A percentile compares a stretch with the other conserved stretches of the same genome.
Evolutionary conservation across 306 rosid genomes (phyloP).

Genomic region (Casuarina cunninghamiana): DNA sequence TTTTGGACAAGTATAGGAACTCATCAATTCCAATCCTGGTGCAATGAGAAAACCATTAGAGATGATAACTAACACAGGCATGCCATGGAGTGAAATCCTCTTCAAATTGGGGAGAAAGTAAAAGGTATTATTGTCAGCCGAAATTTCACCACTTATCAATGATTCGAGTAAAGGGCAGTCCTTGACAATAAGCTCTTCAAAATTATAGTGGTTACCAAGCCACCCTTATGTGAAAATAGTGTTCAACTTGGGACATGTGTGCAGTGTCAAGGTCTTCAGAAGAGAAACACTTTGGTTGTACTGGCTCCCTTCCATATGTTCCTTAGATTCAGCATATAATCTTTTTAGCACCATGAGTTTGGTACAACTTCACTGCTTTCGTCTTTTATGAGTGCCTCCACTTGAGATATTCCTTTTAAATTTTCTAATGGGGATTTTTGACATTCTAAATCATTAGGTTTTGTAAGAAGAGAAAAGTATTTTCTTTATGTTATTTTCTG

Average conservation of each 20-base stretch:
- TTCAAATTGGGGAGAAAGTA: constrained; percentile 14
- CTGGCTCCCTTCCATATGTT: neutral
- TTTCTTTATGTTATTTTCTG: too few species aligned
- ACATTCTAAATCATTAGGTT: too few species aligned
- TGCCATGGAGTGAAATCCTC: neutral
- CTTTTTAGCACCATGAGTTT: too few species aligned
- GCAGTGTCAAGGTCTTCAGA: constrained; percentile 13
- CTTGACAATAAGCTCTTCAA: constrained; percentile 17
- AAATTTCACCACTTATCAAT: neutral
- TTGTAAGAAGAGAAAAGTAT: too few species aligned
- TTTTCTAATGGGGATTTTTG: too few species aligned
- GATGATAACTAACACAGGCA: constrained; percentile 17
- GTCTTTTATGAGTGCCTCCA: too few species aligned
- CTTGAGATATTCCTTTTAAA: too few species aligned
- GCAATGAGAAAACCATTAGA: constrained; percentile 16
- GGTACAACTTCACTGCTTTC: too few species aligned
- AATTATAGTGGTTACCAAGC: neutral
- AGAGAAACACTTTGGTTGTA: neutral
- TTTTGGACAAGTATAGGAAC: constrained; percentile 24
- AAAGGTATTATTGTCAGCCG: neutral
- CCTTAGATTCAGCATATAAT: neutral
- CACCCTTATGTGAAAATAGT: constrained; percentile 3
- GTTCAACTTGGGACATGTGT: constrained; percentile 27
- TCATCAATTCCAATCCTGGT: neutral
- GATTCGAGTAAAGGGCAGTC: constrained; percentile 25